Percentiles rank a stretch among this genome's conserved stretches.
Evolutionary conservation across 2,329 filamentous ascomycete genomes (phyloP).

Genomic region (Sporothrix dimorphospora): DNA sequence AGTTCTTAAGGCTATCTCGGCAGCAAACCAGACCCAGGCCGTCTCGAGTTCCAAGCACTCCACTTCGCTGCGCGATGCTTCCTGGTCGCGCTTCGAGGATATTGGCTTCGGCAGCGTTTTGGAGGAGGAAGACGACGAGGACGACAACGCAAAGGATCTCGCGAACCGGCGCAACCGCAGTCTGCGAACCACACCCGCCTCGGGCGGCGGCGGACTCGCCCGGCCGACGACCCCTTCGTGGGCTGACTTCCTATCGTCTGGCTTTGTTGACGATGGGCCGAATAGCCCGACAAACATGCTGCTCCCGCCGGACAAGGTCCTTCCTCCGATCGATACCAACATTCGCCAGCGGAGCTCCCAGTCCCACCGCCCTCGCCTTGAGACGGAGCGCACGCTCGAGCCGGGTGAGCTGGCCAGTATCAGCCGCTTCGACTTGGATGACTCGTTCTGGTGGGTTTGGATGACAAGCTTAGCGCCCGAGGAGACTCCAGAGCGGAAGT

Average conservation of each 20-base stretch:
- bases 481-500: slow-evolving; percentile 82
- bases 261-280: slow-evolving; percentile 80
- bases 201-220: slow-evolving; percentile 67
- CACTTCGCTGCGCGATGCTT: slow-evolving; percentile 77
- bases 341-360: slow-evolving; percentile 81
- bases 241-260: slow-evolving; percentile 95
- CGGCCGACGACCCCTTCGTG: slow-evolving; percentile 95
- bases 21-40: slow-evolving; percentile 78
- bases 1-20: slow-evolving; percentile 85
- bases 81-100: slow-evolving; percentile 96
- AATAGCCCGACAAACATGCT: slow-evolving; percentile 68
- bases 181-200: slow-evolving; percentile 67
- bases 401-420: slow-evolving; percentile 96
- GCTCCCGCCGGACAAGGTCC: slow-evolving; percentile 86
- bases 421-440: slow-evolving; percentile 80
- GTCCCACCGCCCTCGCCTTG: slow-evolving; percentile 75
- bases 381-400: slow-evolving; percentile 70
- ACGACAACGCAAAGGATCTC: slow-evolving; percentile 49
- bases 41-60: slow-evolving; percentile 71
- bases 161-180: slow-evolving; percentile 45
- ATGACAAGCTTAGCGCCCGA: slow-evolving; percentile 94
- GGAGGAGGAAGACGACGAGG: slow-evolving; percentile 71
- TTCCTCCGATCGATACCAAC: slow-evolving; percentile 80
- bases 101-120: slow-evolving; percentile 82
- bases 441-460: slow-evolving; percentile 99